Evolutionary conservation across 2,329 filamentous ascomycete species (phyloP), one percentile per base, ranked within the genome.

Genomic region (Venturia nashicola): DNA sequence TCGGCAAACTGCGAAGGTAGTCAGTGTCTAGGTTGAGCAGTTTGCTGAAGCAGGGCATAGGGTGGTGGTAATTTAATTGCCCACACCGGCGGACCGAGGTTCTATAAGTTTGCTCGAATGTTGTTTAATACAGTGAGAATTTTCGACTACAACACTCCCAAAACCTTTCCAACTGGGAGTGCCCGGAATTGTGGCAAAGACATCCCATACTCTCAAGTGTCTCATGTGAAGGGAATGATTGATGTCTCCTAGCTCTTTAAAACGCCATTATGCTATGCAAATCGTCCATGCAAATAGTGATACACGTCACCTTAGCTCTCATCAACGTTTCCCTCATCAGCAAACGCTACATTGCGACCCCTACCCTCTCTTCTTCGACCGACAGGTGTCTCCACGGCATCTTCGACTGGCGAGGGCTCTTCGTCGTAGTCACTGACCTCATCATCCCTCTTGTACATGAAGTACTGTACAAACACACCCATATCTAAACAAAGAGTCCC

Each of bases 401-500:
- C 59, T 42, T 61, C 59, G 18, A 61, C 39, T 11, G 43, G 59
- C 11, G 36, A 27, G 12, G 39, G 27, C 8, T 61, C 59, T 34
- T 61, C 59, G 16, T 61, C 59, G 36, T 61, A 14, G 27, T 54
- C 61, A n/a, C 44, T 54, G 9, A 5, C 61, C n/a, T 57, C 27
- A 36, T 57, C 27, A 36, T 61, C 62, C 20, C 27, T 77, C 68
- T 80, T 82, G 74, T 97, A 97, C 71, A 96, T 74, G 73, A 95
- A 97, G 72, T 96, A 97, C 75, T 97, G 93, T 12, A 85, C 83
- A 75, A 97, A 97, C 3, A 97, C 94, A 36, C 83, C 85, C 72
- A 92, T 79, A 75, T 97, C 94, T 67, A 97, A 77, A 64, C 94
- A 76, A 64, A 97, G 77, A 2, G 93, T 97, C 0, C 95, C 91